Conservation (phyloP, 495 filamentous ascomycete genomes). For the Platismatia glauca region DNA sequence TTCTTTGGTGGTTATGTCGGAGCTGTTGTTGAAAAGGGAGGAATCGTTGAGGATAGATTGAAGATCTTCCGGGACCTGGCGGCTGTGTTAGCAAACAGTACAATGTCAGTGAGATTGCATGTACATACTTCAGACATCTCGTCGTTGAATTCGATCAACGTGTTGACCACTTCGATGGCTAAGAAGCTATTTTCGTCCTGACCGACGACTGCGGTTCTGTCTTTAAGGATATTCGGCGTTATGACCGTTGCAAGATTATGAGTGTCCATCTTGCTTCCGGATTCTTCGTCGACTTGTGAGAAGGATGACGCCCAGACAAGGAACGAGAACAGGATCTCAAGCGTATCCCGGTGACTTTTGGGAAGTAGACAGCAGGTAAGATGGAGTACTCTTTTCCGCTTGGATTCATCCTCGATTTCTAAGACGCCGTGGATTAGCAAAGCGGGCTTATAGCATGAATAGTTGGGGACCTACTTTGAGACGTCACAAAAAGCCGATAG, state of each 20-base stretch:
- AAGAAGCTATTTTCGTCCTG: slow-evolving; percentile 81
- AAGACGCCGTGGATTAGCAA: slow-evolving; percentile 26
- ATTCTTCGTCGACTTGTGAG: slow-evolving; percentile 84
- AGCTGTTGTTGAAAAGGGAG: slow-evolving; percentile 65
- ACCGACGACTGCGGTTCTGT: slow-evolving; percentile 53
- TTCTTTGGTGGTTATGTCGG: slow-evolving; percentile 92
- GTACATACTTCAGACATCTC: slow-evolving; percentile 86
- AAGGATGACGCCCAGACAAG: slow-evolving; percentile 98
- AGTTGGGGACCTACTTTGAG: slow-evolving; percentile 56
- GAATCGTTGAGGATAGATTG: slow-evolving; percentile 77
- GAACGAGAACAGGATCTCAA: slow-evolving; percentile 93
- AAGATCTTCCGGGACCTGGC: slow-evolving; percentile 84
- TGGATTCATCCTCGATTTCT: slow-evolving; percentile 79
- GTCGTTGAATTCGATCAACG: slow-evolving; percentile 85
- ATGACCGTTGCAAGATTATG: slow-evolving; percentile 99
- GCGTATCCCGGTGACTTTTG: slow-evolving; percentile 82
- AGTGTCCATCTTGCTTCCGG: slow-evolving; percentile 97
- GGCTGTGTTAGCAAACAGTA: slow-evolving; percentile 24
- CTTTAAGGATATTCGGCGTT: slow-evolving; percentile 83
- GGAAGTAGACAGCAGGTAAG: slow-evolving; percentile 88
- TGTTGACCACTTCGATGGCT: slow-evolving; percentile 84
- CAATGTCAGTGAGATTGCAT: slow-evolving; percentile 3
- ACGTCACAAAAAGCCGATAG: slow-evolving; percentile 79
- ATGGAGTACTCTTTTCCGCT: slow-evolving; percentile 76
- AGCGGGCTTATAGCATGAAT: background rate